phyloP scores from a whole-genome alignment of 306 rosid genomes.

The Hippophae tibetana region DNA sequence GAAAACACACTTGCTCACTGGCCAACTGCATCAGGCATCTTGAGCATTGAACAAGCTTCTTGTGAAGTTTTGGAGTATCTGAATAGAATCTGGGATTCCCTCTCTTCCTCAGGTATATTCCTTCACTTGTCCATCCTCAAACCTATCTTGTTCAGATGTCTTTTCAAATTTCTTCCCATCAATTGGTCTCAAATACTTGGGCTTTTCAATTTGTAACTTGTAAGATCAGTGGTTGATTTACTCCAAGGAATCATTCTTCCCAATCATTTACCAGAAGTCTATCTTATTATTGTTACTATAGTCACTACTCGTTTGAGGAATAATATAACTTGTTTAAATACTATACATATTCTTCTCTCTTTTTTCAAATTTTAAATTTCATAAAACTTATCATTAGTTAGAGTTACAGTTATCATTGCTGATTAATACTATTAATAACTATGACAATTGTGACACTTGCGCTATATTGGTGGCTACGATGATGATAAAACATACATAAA shows the following conservation, averaged over 20 bases:
- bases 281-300: background rate
- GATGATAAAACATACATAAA: no score
- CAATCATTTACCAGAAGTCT: background rate
- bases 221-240: background rate
- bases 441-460: no score
- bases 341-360: background rate
- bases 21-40: slow-evolving; percentile 71
- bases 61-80: slow-evolving; percentile 79
- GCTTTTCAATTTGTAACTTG: background rate
- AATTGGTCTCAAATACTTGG: background rate
- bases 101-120: slow-evolving; percentile 70
- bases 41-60: slow-evolving; percentile 77
- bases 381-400: background rate
- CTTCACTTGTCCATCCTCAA: slow-evolving; percentile 2
- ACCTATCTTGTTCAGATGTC: background rate
- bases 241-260: background rate
- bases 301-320: background rate
- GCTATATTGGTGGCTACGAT: no score
- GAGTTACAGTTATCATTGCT: background rate
- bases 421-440: no score
- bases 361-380: background rate
- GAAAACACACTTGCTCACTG: slow-evolving; percentile 96
- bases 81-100: slow-evolving; percentile 71
- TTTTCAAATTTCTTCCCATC: background rate
- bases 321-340: background rate